phyloP scores from a whole-genome alignment of 345 rosid species.

The Melastoma malabathricum region DNA sequence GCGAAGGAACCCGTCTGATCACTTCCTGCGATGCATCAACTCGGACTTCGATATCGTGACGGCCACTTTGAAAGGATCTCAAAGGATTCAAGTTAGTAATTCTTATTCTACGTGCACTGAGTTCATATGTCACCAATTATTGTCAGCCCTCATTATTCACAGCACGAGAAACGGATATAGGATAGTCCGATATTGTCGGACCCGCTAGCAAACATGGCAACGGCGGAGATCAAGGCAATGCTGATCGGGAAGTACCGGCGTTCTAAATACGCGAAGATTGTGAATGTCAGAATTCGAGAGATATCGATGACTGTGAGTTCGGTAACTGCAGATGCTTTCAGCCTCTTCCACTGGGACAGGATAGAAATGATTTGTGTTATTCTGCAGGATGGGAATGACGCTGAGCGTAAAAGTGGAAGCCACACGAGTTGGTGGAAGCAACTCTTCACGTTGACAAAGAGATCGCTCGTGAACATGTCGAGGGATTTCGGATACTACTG shows the following conservation, averaged over 20 bases:
- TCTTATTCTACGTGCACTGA: background rate
- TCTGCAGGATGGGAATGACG: constrained; percentile 71
- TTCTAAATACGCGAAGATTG: constrained; percentile 11
- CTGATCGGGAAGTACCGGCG: constrained; percentile 10
- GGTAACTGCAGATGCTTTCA: too few species aligned
- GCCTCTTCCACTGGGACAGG: too few species aligned
- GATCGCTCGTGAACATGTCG: constrained; percentile 90
- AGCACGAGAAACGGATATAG: constrained; percentile 13
- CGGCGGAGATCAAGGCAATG: constrained; percentile 10
- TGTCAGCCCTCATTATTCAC: too few species aligned
- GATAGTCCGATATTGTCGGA: constrained; percentile 40
- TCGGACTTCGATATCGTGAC: constrained; percentile 60
- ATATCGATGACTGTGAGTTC: constrained; percentile 8
- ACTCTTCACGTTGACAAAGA: constrained; percentile 64
- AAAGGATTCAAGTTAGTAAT: constrained; percentile 33
- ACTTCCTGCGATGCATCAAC: constrained; percentile 64
- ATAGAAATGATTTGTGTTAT: background rate
- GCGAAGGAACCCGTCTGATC: constrained; percentile 67
- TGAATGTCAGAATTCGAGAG: constrained; percentile 6
- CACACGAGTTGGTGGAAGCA: constrained; percentile 90
- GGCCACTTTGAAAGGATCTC: constrained; percentile 64
- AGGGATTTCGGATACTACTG: constrained; percentile 95
- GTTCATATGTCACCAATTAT: too few species aligned
- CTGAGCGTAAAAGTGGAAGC: constrained; percentile 65
- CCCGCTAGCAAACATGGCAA: constrained; percentile 10